These are phyloP conservation scores for Penicillium sp. DNA, from an alignment of 2,329 filamentous ascomycete species.

Conservation along the genomic window DNA sequence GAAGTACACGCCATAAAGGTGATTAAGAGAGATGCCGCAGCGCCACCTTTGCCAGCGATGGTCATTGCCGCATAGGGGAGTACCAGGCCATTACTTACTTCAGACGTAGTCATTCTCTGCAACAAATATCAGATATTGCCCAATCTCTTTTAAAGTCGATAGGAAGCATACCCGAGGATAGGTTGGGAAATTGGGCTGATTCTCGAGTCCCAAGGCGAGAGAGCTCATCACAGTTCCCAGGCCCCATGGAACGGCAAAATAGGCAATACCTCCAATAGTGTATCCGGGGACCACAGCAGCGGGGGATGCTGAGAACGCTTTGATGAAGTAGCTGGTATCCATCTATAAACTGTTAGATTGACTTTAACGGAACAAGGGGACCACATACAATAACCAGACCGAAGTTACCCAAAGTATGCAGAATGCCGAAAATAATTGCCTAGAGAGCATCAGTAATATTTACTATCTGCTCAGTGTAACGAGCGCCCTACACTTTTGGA, in stretches of 20 bases:
- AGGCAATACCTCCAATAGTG: conserved; percentile 53
- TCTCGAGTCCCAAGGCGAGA: conserved; percentile 50
- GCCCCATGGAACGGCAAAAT: conserved; percentile 57
- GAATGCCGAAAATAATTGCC: conserved; percentile 53
- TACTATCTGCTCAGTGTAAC: neutral
- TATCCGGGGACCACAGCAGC: conserved; percentile 54
- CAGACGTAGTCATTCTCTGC: conserved; percentile 38
- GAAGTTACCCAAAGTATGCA: conserved; percentile 53
- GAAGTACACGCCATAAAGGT: conserved; percentile 46
- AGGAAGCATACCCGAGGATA: conserved; percentile 45
- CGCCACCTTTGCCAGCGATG: conserved; percentile 39
- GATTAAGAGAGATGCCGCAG: conserved; percentile 33
- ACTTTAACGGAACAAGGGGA: neutral
- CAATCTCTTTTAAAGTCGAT: neutral
- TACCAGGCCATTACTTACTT: conserved; percentile 38
- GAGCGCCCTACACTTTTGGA: conserved; percentile 49
- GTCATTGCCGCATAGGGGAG: conserved; percentile 36
- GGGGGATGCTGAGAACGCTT: conserved; percentile 52
- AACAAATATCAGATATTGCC: neutral
- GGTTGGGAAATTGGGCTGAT: conserved; percentile 53
- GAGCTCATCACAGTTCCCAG: conserved; percentile 54
- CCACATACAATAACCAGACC: conserved; percentile 50
- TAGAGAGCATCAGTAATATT: conserved; percentile 15
- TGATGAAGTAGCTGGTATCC: conserved; percentile 56
- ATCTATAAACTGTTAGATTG: conserved; percentile 31